Evolutionary conservation across 1,139 yeast species (phyloP).

Genomic region (Kodamaea alishanica): DNA sequence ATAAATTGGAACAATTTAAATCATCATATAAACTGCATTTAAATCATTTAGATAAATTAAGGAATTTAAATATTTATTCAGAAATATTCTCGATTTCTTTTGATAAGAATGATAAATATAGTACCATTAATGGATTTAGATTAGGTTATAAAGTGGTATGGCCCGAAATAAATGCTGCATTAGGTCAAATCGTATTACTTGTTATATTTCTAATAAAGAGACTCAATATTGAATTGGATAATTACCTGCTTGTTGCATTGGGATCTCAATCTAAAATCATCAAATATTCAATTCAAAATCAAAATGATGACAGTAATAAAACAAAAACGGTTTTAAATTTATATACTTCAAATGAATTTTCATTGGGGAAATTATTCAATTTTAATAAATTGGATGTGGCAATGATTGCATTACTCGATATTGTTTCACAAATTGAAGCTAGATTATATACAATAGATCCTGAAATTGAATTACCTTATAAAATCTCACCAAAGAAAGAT

Average conservation of each 20-base stretch:
- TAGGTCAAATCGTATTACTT: constrained; percentile 78
- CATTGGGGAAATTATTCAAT: constrained; percentile 64
- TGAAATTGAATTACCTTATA: constrained; percentile 70
- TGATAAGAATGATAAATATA: constrained; percentile 64
- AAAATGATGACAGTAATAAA: constrained; percentile 3
- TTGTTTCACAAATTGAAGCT: constrained; percentile 54
- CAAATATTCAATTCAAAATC: constrained; percentile 28
- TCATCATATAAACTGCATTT: constrained; percentile 60
- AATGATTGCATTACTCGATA: constrained; percentile 69
- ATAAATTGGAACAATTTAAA: constrained; percentile 57
- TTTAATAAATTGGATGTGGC: constrained; percentile 72
- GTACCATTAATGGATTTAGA: constrained; percentile 81
- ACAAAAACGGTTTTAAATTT: constrained; percentile 41
- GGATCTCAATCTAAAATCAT: constrained; percentile 83
- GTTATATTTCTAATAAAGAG: constrained; percentile 62
- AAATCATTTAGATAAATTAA: constrained; percentile 62
- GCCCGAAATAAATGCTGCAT: constrained; percentile 90
- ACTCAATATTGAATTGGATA: constrained; percentile 51
- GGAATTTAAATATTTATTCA: constrained; percentile 75
- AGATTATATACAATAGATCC: constrained; percentile 47
- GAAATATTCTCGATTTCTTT: constrained; percentile 80
- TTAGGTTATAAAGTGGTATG: constrained; percentile 76
- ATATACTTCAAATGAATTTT: constrained; percentile 62
- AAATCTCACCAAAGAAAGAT: constrained; percentile 47
- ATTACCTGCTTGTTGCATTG: constrained; percentile 71